Evolutionary conservation across 2,329 filamentous ascomycete species (phyloP).

Genomic region (Xylariomycetidae sp.): DNA sequence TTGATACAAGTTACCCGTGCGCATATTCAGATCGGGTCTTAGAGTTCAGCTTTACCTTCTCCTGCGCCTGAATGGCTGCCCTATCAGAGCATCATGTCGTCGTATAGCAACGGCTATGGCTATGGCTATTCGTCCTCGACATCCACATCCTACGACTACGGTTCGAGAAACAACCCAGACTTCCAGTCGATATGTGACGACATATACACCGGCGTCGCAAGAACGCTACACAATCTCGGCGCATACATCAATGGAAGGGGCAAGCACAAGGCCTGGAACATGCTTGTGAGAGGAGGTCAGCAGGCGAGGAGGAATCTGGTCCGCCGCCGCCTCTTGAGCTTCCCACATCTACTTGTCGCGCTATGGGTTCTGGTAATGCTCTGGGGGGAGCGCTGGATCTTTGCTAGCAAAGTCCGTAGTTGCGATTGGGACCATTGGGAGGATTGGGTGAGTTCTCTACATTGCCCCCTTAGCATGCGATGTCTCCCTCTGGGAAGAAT

Average conservation of each 20-base stretch:
- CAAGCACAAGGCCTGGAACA: slow-evolving; percentile 28
- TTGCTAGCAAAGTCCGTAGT: slow-evolving; percentile 61
- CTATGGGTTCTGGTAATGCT: slow-evolving; percentile 75
- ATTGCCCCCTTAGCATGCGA: not conserved
- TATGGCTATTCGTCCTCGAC: slow-evolving; percentile 12
- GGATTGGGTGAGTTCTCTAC: slow-evolving; percentile 65
- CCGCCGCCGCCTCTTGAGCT: slow-evolving; percentile 49
- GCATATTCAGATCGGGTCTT: no score
- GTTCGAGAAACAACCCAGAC: slow-evolving; percentile 20
- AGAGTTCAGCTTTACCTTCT: no score
- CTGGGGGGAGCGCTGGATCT: slow-evolving; percentile 81
- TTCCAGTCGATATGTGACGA: slow-evolving; percentile 34
- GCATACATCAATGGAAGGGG: slow-evolving; percentile 40
- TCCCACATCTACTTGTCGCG: slow-evolving; percentile 63
- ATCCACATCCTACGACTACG: slow-evolving; percentile 13
- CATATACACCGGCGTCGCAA: slow-evolving; percentile 24
- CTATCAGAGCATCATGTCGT: slow-evolving; percentile 27
- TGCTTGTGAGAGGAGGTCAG: slow-evolving; percentile 24
- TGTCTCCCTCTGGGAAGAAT: not conserved
- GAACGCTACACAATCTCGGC: slow-evolving; percentile 28
- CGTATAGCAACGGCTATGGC: slow-evolving; percentile 30
- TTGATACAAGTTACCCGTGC: no score
- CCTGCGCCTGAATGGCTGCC: slow-evolving; percentile 26
- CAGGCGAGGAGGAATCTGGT: slow-evolving; percentile 43
- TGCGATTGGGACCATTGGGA: slow-evolving; percentile 91